Conservation (phyloP, 2,329 filamentous ascomycete species). For the Trichoderma atroviride region DNA sequence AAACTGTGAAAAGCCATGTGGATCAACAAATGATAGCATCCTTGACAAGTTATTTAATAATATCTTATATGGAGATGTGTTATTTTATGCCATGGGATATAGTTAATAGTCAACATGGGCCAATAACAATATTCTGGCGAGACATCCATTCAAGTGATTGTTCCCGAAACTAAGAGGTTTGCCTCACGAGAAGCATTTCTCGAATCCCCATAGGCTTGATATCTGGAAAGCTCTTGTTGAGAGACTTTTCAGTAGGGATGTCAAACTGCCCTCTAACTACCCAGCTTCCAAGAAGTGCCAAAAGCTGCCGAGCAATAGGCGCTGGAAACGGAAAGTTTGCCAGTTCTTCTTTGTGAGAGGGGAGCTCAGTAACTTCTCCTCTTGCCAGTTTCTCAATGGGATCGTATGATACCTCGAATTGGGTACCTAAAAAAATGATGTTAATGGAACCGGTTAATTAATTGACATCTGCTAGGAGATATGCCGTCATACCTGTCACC, state of each 20-base stretch:
- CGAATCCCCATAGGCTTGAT: conserved; percentile 3
- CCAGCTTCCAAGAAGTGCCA: conserved; percentile 6
- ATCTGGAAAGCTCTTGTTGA: conserved; percentile 2
- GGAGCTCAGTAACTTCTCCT: background rate
- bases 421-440: background rate
- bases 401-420: conserved; percentile 7
- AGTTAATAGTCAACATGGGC: background rate
- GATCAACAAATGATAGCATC: background rate
- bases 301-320: conserved; percentile 1
- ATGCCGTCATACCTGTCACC: conserved; percentile 1
- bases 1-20: rapidly evolving
- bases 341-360: background rate
- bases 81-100: background rate
- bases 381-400: background rate
- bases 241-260: background rate
- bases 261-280: conserved; percentile 8
- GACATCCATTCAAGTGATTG: too few relatives aligned
- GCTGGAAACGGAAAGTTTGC: conserved; percentile 11
- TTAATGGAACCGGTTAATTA: background rate
- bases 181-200: background rate
- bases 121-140: too few relatives aligned
- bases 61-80: background rate
- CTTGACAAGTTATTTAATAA: background rate
- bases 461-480: background rate
- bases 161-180: background rate